These are phyloP conservation scores for Mycena olivaceomarginata DNA, from an alignment of 768 basidiomycete genomes.

Conservation along the genomic window DNA sequence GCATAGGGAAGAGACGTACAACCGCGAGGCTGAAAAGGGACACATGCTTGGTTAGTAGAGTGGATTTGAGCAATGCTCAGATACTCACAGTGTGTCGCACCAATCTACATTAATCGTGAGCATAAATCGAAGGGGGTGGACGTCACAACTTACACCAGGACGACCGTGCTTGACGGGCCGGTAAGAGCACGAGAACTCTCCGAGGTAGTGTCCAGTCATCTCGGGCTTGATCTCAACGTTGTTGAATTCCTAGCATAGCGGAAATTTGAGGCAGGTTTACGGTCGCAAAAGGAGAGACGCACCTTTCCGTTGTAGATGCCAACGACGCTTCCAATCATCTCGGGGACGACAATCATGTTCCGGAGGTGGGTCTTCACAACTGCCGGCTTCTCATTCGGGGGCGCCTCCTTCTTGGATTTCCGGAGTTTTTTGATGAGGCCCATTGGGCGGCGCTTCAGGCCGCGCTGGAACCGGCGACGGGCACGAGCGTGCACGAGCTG, in stretches of 20 bases:
- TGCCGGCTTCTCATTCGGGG: slow-evolving; percentile 98
- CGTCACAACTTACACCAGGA: slow-evolving; percentile 92
- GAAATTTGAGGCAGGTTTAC: neutral
- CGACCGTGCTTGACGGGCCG: slow-evolving; percentile 99
- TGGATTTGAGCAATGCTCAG: neutral
- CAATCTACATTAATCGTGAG: slow-evolving; percentile 72
- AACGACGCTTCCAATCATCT: slow-evolving; percentile 99
- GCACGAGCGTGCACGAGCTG: slow-evolving; percentile 99
- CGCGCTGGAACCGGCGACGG: slow-evolving; percentile 98
- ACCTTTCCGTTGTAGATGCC: slow-evolving; percentile 99
- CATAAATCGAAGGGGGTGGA: slow-evolving; percentile 10
- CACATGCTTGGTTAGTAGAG: slow-evolving; percentile 32
- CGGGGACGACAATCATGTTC: slow-evolving; percentile 99
- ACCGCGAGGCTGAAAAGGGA: slow-evolving; percentile 78
- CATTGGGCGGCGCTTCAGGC: slow-evolving; percentile 98
- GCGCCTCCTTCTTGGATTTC: slow-evolving; percentile 99
- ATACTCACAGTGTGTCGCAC: slow-evolving; percentile 91
- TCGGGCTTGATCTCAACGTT: slow-evolving; percentile 99
- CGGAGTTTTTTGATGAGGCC: slow-evolving; percentile 99
- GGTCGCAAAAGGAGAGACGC: slow-evolving; percentile 43
- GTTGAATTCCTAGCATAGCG: slow-evolving; percentile 83
- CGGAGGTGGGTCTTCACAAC: slow-evolving; percentile 99
- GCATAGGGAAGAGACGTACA: slow-evolving; percentile 66
- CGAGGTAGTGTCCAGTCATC: slow-evolving; percentile 99
- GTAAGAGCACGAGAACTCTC: slow-evolving; percentile 98